Evolutionary conservation across 2,329 filamentous ascomycete species (phyloP).

Genomic region (Fonsecaea monophora): DNA sequence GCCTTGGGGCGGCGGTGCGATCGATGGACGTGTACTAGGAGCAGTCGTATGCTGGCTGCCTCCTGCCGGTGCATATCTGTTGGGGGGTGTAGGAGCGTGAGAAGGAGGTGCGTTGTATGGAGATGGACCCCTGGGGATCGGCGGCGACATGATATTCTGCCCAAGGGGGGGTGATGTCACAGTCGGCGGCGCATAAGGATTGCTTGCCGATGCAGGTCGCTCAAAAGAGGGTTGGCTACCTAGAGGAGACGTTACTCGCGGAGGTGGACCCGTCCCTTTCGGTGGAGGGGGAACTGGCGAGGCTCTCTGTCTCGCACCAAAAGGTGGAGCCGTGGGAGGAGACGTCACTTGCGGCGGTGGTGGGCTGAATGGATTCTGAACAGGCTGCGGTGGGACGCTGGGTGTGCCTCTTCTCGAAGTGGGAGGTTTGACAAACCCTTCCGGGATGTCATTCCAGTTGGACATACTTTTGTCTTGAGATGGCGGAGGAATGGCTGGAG

Average conservation of each 20-base stretch:
- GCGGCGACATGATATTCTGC: conserved; percentile 58
- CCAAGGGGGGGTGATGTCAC: conserved; percentile 50
- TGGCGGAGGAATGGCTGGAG: conserved; percentile 68
- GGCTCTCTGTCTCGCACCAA: conserved; percentile 65
- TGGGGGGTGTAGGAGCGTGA: conserved; percentile 69
- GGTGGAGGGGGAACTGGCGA: conserved; percentile 78
- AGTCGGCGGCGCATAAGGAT: conserved; percentile 69
- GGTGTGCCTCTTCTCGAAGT: conserved; percentile 77
- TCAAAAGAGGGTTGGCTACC: conserved; percentile 58
- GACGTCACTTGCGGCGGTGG: conserved; percentile 62
- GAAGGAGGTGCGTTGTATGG: conserved; percentile 84
- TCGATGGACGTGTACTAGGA: conserved; percentile 54
- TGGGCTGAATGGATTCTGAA: conserved; percentile 72
- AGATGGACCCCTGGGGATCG: conserved; percentile 76
- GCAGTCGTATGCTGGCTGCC: conserved; percentile 58
- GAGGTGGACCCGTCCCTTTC: conserved; percentile 74
- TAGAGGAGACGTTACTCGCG: conserved; percentile 73
- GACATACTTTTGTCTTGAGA: conserved; percentile 73
- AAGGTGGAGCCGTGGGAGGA: conserved; percentile 67
- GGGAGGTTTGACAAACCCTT: conserved; percentile 76
- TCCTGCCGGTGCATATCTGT: conserved; percentile 76
- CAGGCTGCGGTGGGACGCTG: conserved; percentile 63
- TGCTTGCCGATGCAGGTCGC: conserved; percentile 64
- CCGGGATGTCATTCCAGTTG: conserved; percentile 94
- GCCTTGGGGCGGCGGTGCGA: conserved; percentile 56